Percentiles rank a stretch among this genome's conserved stretches.
Evolutionary conservation across 192 early-diverging fungal genomes (phyloP).

Genomic region (Coemansia sp.): DNA sequence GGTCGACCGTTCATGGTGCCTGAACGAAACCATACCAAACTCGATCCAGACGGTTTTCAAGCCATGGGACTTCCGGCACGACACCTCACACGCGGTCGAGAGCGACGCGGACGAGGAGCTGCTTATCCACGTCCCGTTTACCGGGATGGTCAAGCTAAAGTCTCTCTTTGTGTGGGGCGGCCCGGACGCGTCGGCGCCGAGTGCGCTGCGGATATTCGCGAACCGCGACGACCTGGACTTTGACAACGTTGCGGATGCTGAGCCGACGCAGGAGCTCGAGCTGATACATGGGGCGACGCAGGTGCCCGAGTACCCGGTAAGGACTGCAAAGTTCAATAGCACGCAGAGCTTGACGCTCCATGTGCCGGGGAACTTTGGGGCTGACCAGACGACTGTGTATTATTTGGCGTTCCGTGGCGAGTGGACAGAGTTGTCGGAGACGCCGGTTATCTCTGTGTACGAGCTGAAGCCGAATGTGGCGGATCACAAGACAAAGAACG

Average conservation of each 20-base stretch:
- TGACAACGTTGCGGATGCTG: slow-evolving; percentile 66
- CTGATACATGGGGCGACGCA: slow-evolving; percentile 55
- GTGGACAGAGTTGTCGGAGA: slow-evolving; percentile 69
- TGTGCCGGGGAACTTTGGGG: slow-evolving; percentile 78
- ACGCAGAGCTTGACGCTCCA: slow-evolving; percentile 79
- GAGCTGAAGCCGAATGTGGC: slow-evolving; percentile 70
- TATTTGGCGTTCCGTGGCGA: slow-evolving; percentile 94
- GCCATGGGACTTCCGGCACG: slow-evolving; percentile 77
- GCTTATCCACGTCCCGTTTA: slow-evolving; percentile 90
- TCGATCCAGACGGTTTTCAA: slow-evolving; percentile 77
- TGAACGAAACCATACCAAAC: slow-evolving; percentile 73
- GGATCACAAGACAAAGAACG: slow-evolving; percentile 64
- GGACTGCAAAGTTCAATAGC: slow-evolving; percentile 72
- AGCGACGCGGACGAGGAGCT: slow-evolving; percentile 91
- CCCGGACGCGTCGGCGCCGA: slow-evolving; percentile 59
- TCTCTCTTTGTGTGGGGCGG: slow-evolving; percentile 78
- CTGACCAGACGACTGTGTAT: slow-evolving; percentile 65
- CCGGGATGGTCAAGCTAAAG: slow-evolving; percentile 85
- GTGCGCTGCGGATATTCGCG: slow-evolving; percentile 78
- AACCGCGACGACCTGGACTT: slow-evolving; percentile 94
- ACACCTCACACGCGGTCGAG: slow-evolving; percentile 66
- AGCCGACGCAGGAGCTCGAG: slow-evolving; percentile 80
- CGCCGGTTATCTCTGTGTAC: slow-evolving; percentile 71
- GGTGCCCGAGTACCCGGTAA: slow-evolving; percentile 64
- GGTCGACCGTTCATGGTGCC: slow-evolving; percentile 69